Evolutionary conservation across 2,329 filamentous ascomycete species (phyloP).

Genomic region (Sarocladium oryzae): DNA sequence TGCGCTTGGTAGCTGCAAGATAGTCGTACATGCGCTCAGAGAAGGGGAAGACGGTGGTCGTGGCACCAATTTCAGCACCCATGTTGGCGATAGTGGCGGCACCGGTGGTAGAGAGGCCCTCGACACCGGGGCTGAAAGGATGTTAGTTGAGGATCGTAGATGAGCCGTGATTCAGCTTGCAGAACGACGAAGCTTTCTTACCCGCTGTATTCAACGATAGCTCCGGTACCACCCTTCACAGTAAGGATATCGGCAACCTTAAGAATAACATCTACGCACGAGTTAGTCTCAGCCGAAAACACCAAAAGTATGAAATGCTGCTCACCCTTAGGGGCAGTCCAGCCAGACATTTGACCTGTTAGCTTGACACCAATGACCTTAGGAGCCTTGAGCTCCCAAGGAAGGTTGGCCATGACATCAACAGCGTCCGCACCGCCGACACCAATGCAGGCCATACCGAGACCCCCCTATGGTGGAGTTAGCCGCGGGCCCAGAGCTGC

Average conservation of each 20-base stretch:
- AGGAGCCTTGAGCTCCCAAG: conserved; percentile 97
- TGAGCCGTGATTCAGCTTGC: conserved; percentile 19
- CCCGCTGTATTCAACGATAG: conserved; percentile 72
- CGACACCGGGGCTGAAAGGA: conserved; percentile 52
- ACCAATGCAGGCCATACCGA: conserved; percentile 91
- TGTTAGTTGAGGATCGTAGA: too few species aligned
- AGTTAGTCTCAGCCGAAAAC: conserved; percentile 9
- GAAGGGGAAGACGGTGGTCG: conserved; percentile 94
- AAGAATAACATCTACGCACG: conserved; percentile 73
- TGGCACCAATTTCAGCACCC: conserved; percentile 71
- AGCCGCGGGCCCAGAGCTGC: not conserved
- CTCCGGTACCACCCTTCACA: conserved; percentile 95
- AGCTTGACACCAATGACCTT: conserved; percentile 96
- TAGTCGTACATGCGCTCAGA: conserved; percentile 98
- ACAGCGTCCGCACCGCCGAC: conserved; percentile 97
- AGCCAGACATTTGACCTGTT: conserved; percentile 81
- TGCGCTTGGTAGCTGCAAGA: conserved; percentile 82
- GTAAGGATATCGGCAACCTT: conserved; percentile 96
- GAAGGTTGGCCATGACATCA: conserved; percentile 94
- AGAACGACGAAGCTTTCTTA: conserved; percentile 20
- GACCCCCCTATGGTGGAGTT: conserved; percentile 41
- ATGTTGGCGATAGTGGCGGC: conserved; percentile 78
- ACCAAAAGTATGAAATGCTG: conserved; percentile 13
- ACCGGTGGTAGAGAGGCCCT: conserved; percentile 72
- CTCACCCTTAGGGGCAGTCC: conserved; percentile 86